A percentile compares a stretch with the other conserved stretches of the same genome.
Evolutionary conservation across 164 flowering plant genomes (phyloP).

Genomic region (Litsea cubeba): DNA sequence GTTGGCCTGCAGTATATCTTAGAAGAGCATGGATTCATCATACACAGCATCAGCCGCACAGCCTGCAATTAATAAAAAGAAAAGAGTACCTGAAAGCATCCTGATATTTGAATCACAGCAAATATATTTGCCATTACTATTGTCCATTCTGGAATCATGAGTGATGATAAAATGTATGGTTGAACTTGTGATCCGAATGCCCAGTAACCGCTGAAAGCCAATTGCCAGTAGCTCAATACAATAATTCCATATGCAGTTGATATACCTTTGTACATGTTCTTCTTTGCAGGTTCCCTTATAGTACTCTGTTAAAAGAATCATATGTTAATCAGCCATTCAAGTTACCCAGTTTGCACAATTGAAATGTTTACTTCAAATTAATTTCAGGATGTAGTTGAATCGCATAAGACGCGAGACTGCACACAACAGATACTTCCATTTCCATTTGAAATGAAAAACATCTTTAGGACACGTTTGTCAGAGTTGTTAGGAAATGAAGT

Average conservation of each 20-base stretch:
- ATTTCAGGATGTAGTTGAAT: background rate
- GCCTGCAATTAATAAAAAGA: background rate
- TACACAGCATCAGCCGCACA: background rate
- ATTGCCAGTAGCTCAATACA: slow-evolving; percentile 45
- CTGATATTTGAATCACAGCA: slow-evolving; percentile 54
- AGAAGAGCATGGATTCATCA: background rate
- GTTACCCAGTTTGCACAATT: background rate
- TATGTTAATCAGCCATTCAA: background rate
- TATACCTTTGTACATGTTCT: slow-evolving; percentile 54
- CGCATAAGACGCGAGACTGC: background rate
- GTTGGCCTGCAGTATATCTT: slow-evolving; percentile 73
- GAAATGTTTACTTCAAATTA: background rate
- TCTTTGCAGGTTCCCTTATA: slow-evolving; percentile 45
- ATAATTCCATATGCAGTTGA: slow-evolving; percentile 49
- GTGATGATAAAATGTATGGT: slow-evolving; percentile 50
- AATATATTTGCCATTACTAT: slow-evolving; percentile 52
- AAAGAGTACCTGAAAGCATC: slow-evolving; percentile 55
- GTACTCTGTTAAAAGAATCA: slow-evolving; percentile 33
- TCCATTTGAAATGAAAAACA: background rate
- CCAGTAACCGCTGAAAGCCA: slow-evolving; percentile 62
- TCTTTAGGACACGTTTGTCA: too few relatives aligned
- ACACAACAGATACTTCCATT: background rate
- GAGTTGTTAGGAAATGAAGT: background rate
- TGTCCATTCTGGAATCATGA: slow-evolving; percentile 49
- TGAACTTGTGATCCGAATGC: slow-evolving; percentile 58